These are phyloP conservation scores for Rhizopogon sp. DNA, from an alignment of 768 basidiomycete species.

Conservation along the genomic window DNA sequence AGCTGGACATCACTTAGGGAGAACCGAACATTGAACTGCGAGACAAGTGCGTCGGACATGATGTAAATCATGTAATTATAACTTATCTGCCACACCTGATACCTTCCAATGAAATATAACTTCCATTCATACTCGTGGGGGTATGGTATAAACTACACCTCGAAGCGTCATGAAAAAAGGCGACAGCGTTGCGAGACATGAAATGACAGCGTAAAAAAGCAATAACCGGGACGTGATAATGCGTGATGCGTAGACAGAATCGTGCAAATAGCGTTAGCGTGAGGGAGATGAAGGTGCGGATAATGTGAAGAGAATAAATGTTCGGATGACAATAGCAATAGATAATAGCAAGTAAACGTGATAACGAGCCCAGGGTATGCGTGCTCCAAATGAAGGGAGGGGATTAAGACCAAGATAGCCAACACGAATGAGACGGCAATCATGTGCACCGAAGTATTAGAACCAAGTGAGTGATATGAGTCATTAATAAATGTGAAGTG, in stretches of 20 bases:
- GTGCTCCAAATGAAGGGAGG: conserved; percentile 5
- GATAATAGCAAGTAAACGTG: conserved; percentile 28
- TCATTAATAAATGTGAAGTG: neutral
- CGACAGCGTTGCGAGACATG: neutral
- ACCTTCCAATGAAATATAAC: no score
- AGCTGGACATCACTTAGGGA: conserved; percentile 17
- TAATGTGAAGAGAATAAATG: conserved; percentile 6
- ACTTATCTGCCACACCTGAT: no score
- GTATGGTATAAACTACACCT: neutral
- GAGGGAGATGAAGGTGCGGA: neutral
- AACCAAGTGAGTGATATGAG: neutral
- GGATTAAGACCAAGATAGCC: conserved; percentile 19
- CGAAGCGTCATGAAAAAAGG: neutral
- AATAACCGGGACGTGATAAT: neutral
- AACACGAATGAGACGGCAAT: conserved; percentile 3
- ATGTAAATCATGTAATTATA: no score
- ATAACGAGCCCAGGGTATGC: conserved; percentile 9
- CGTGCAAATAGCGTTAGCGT: neutral
- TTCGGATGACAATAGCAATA: conserved; percentile 26
- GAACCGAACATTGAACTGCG: neutral
- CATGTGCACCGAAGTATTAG: conserved; percentile 10
- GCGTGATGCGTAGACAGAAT: conserved; percentile 1
- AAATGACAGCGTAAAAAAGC: neutral
- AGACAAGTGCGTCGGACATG: no score
- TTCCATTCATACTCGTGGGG: neutral